phyloP scores from a whole-genome alignment of 768 basidiomycete species.

The Mycena sanguinolenta region DNA sequence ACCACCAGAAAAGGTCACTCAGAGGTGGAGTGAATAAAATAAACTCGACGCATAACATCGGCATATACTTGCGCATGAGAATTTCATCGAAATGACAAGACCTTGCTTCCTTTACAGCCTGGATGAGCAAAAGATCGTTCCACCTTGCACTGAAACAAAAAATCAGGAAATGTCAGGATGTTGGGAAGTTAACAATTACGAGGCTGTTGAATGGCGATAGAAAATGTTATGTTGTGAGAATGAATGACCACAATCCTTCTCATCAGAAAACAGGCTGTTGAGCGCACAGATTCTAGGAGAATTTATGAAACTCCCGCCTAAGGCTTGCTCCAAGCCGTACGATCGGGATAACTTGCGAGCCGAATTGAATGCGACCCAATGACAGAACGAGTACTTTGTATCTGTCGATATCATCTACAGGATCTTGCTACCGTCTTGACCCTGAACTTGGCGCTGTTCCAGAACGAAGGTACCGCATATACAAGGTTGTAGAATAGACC shows the following conservation, averaged over 20 bases:
- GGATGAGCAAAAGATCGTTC: no score
- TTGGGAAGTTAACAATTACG: neutral
- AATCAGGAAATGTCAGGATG: neutral
- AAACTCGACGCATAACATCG: neutral
- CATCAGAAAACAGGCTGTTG: neutral
- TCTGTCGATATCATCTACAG: neutral
- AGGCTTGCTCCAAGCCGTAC: neutral
- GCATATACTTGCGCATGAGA: no score
- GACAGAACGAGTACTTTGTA: no score
- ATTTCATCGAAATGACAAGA: no score
- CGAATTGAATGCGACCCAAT: no score
- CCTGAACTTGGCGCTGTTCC: neutral
- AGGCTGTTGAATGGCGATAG: neutral
- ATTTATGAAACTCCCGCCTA: neutral
- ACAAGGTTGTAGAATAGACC: no score
- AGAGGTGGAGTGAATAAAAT: no score
- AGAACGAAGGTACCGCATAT: neutral
- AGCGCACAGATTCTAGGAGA: neutral
- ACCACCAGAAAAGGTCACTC: no score
- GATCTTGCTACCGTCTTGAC: neutral
- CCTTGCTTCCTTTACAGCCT: no score
- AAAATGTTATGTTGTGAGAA: neutral
- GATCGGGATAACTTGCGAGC: neutral
- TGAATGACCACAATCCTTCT: neutral
- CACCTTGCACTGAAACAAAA: neutral